A percentile compares a stretch with the other conserved stretches of the same genome.
phyloP scores from a whole-genome alignment of 2,329 filamentous ascomycete species.

The Penicillium sp. region DNA sequence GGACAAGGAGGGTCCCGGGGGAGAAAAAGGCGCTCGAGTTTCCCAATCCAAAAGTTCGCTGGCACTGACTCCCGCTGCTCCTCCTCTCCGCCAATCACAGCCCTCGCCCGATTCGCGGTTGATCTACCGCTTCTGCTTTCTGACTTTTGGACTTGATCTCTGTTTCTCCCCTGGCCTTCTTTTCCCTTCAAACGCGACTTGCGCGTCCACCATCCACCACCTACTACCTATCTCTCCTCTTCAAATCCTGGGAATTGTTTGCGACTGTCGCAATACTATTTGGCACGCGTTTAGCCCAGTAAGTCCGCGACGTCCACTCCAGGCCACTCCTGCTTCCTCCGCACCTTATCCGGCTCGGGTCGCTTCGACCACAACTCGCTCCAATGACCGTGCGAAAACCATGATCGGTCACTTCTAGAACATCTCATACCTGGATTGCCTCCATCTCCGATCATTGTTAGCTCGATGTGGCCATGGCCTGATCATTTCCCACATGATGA shows the following conservation, averaged over 20 bases:
- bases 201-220: slow-evolving; percentile 7
- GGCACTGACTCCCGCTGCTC: slow-evolving; percentile 30
- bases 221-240: background rate
- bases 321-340: slow-evolving; percentile 8
- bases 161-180: slow-evolving; percentile 10
- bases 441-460: background rate
- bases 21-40: slow-evolving; percentile 23
- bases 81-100: slow-evolving; percentile 40
- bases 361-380: slow-evolving; percentile 4
- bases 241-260: background rate
- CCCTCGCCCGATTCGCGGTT: slow-evolving; percentile 26
- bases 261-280: background rate
- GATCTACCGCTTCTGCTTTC: slow-evolving; percentile 41
- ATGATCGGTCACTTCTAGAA: background rate
- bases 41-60: slow-evolving; percentile 21
- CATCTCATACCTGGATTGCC: background rate
- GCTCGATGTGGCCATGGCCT: background rate
- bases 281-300: slow-evolving; percentile 17
- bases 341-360: slow-evolving; percentile 2
- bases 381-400: background rate
- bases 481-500: background rate
- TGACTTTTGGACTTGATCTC: slow-evolving; percentile 27
- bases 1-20: slow-evolving; percentile 31
- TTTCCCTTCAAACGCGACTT: slow-evolving; percentile 8
- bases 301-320: slow-evolving; percentile 9